Base-by-base conservation (phyloP, 2,329 filamentous ascomycete species). In the Botrytis galanthina region DNA sequence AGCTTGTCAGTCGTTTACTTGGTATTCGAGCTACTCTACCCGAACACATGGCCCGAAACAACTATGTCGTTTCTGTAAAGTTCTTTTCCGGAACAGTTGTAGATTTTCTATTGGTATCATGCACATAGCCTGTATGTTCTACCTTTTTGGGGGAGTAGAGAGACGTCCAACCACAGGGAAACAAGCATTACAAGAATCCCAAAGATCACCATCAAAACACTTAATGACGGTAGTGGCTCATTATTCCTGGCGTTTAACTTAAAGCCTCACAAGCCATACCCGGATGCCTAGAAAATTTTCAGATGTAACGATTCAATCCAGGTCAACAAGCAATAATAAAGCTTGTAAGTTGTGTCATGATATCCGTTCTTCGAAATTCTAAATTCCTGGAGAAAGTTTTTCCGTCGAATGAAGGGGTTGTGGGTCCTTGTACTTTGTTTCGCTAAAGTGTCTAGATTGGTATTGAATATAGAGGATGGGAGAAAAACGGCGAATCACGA, bases 391-490 rank as follows among this genome's bases (percentile, higher is more conserved):
- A 69, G 48, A 69, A 42, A 42, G 35, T 42, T 57, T 69, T 69
- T 42, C 66, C 51, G 48, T 69, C 66, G 48, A 68, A 57, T 68
- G 26, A 54, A 29, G n/a, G n/a, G 35, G 48, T 2, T 10, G 48
- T 68, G 64, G 64, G 26, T 68, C 64, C 46, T 57, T 3, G 46
- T 42, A 39, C 63, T 68, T 29, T 57, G 64, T 42, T 69, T 69
- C 37, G 48, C 66, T 69, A 69, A 57, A 42, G 48, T 44, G 48
- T 57, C 35, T 69, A 57, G 66, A 32, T 69, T 68, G 35, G 44
- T 48, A 66, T 66, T 22, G 29, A 48, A 37, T 66, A 35, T 66
- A 37, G n/a, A 48, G 44, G 48, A n/a, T 48, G 42, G 44, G 63
- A 66, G 42, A 37, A 66, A 46, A 48, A 29, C 26, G 26, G 12